A percentile compares a stretch with the other conserved stretches of the same genome.
Conservation (phyloP, 768 basidiomycete genomes). For the Lactarius akahatsu region DNA sequence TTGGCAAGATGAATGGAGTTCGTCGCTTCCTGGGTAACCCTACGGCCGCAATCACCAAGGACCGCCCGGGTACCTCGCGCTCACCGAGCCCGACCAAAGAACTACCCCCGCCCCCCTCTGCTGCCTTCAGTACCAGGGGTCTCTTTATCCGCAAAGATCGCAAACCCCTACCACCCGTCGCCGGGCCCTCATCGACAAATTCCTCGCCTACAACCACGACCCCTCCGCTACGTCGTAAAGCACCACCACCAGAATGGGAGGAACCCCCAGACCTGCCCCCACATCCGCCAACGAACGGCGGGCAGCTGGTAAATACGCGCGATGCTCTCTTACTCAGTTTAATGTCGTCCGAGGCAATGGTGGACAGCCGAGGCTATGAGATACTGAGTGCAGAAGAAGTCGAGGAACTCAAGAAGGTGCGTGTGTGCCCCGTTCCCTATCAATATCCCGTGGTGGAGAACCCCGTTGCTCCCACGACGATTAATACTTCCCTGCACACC, state of each 20-base stretch:
- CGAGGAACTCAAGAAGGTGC: slow-evolving; percentile 67
- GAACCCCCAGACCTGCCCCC: background rate
- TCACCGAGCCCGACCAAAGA: slow-evolving; percentile 28
- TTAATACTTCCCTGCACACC: no score
- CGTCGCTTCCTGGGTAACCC: slow-evolving; percentile 34
- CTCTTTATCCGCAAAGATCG: slow-evolving; percentile 32
- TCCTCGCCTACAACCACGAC: slow-evolving; percentile 21
- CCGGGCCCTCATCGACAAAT: slow-evolving; percentile 34
- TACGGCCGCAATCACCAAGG: slow-evolving; percentile 5
- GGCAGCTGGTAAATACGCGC: slow-evolving; percentile 49
- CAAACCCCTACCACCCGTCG: slow-evolving; percentile 31
- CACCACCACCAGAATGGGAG: slow-evolving; percentile 14
- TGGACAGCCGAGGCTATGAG: slow-evolving; percentile 83
- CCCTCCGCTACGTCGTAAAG: slow-evolving; percentile 18
- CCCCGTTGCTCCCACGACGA: no score
- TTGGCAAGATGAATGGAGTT: slow-evolving; percentile 36
- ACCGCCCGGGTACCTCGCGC: slow-evolving; percentile 25
- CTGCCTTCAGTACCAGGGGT: slow-evolving; percentile 8
- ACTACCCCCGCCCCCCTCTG: slow-evolving; percentile 22
- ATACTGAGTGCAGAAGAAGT: slow-evolving; percentile 74
- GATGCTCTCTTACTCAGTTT: slow-evolving; percentile 89
- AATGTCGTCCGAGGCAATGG: slow-evolving; percentile 88
- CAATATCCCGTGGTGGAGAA: background rate
- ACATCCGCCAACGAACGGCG: slow-evolving; percentile 5
- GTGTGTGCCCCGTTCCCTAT: slow-evolving; percentile 43